Evolutionary conservation across 768 basidiomycete species (phyloP).

Genomic region (Boletus subparvulus): DNA sequence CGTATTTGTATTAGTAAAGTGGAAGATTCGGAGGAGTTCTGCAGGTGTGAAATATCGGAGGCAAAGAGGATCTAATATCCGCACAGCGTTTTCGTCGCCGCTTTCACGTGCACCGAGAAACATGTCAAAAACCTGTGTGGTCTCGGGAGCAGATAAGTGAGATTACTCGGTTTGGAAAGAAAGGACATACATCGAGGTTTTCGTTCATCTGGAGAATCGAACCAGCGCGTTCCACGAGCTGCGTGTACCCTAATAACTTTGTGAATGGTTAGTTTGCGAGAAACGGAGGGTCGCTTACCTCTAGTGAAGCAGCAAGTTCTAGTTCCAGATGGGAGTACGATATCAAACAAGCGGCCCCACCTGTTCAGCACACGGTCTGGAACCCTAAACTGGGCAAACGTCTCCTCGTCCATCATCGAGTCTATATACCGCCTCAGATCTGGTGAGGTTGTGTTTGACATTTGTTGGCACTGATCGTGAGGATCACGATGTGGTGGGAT

Average conservation of each 20-base stretch:
- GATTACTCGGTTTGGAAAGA: background rate
- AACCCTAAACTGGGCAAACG: slow-evolving; percentile 37
- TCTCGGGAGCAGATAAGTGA: slow-evolving; percentile 41
- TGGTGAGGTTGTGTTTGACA: background rate
- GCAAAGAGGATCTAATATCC: slow-evolving; percentile 55
- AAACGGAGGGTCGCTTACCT: slow-evolving; percentile 40
- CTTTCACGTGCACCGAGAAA: slow-evolving; percentile 49
- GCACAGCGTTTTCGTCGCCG: slow-evolving; percentile 45
- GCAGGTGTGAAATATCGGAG: slow-evolving; percentile 75
- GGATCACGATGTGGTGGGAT: slow-evolving; percentile 51
- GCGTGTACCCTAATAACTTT: slow-evolving; percentile 62
- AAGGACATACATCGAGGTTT: slow-evolving; percentile 52
- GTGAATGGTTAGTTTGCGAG: background rate
- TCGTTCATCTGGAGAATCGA: slow-evolving; percentile 76
- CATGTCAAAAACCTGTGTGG: slow-evolving; percentile 52
- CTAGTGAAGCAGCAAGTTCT: slow-evolving; percentile 81
- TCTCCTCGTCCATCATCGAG: slow-evolving; percentile 11
- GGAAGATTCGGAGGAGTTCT: slow-evolving; percentile 69
- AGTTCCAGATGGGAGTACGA: slow-evolving; percentile 60
- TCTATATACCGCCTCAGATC: slow-evolving; percentile 16
- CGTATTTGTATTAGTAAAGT: slow-evolving; percentile 39
- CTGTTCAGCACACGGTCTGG: slow-evolving; percentile 64
- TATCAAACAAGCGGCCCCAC: slow-evolving; percentile 82
- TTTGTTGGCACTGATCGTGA: background rate
- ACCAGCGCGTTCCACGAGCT: slow-evolving; percentile 73